Evolutionary conservation across 306 rosid species (phyloP).

Genomic region (Geum urbanum): DNA sequence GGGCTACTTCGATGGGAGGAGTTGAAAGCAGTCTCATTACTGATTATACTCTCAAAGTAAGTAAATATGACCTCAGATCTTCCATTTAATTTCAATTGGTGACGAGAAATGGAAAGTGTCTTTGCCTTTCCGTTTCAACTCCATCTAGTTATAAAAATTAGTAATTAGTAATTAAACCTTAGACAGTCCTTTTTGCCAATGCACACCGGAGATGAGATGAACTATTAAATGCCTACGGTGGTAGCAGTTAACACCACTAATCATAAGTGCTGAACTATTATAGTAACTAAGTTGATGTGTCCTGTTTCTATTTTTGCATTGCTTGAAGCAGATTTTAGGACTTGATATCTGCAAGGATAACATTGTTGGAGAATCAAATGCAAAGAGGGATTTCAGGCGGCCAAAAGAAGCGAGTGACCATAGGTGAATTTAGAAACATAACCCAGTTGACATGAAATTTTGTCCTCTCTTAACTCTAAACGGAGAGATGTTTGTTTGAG

Average conservation of each 20-base stretch:
- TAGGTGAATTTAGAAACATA: constrained; percentile 44
- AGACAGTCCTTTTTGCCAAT: too few relatives aligned
- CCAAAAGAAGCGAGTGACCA: constrained; percentile 82
- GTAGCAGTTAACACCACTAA: too few relatives aligned
- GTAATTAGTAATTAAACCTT: too few relatives aligned
- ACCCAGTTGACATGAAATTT: too few relatives aligned
- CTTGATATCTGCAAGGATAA: constrained; percentile 90
- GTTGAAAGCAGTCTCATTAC: constrained; percentile 74
- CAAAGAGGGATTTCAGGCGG: constrained; percentile 92
- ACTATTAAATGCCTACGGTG: too few relatives aligned
- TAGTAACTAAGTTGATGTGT: not conserved
- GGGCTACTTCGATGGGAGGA: constrained; percentile 94
- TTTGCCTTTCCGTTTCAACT: too few relatives aligned
- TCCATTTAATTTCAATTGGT: not conserved
- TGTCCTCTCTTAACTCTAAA: too few relatives aligned
- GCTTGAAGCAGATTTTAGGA: constrained; percentile 66
- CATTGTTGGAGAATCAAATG: constrained; percentile 88
- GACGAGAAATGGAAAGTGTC: too few relatives aligned
- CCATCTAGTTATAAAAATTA: too few relatives aligned
- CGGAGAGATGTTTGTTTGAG: too few relatives aligned
- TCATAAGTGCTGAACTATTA: not conserved
- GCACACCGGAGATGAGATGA: too few relatives aligned
- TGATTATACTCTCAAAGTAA: constrained; percentile 76
- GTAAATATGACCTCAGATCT: constrained; percentile 18
- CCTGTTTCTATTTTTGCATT: not conserved